Base-by-base conservation (phyloP, 1,284 basidiomycete species). In the Cutaneotrichosporon sp. region DNA sequence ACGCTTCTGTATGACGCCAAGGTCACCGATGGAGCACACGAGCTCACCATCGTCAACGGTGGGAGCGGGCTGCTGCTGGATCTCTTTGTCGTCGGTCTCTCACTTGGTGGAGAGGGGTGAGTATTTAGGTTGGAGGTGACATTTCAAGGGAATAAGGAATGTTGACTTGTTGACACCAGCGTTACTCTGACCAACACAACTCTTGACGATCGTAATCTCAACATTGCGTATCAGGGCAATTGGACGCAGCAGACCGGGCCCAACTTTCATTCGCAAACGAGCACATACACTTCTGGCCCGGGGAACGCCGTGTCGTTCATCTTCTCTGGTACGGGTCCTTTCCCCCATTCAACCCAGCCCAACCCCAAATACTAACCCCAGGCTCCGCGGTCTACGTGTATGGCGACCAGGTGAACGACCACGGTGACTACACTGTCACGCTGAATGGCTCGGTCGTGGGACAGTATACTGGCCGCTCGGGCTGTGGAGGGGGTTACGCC, bases 321-420 rank as follows among this genome's bases (percentile, higher is more conserved):
- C 62, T 80, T 81, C 61, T 58, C 62, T 2, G 77, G 78, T 73
- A 11, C 22, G 69, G 3, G 26, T 26, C 51, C 30, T 22, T 10
- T 56, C 51, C 5, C 31, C 31, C 18, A 13, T 14, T 2, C n/a
- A n/a, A 7, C 5, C 18, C 18, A 7, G 22, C 13, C 1, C n/a
- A n/a, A 7, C 5, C 18, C 18, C 5, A n/a, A 1, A 36, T 13
- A 1, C 62, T 60, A n/a, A 63, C 57, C 0, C 32, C 62, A 76
- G 78, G 76, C 16, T 80, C 80, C 4, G 80, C 78, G 1, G 61
- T 82, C 2, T 81, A 75, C 69, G 62, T 82, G 52, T 81, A 76
- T 67, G 81, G 81, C 22, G 81, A 82, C 64, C 76, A 81, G 63
- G 80, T 81, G 51, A 79, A 81, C 65, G 81, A 82, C 64, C 80